These are phyloP conservation scores for Phytophthora sansomeana DNA, from an alignment of 352 stramenopile genomes.

Conservation along the genomic window DNA sequence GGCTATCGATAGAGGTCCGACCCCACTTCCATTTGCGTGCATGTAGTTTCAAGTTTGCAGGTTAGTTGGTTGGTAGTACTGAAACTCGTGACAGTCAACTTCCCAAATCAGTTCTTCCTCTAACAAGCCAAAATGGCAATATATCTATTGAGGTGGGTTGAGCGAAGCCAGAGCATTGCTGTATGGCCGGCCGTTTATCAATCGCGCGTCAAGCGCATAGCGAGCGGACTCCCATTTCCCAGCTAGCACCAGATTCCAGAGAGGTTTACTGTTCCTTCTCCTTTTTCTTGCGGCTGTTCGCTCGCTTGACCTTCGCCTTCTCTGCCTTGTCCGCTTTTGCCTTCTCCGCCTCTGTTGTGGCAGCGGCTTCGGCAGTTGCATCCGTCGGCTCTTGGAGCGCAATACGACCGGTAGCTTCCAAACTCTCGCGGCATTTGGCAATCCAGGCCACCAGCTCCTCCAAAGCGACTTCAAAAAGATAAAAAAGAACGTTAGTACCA, in stretches of 20 bases:
- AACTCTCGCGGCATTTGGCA: constrained; percentile 85
- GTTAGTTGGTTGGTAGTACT: no score
- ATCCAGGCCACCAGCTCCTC: constrained; percentile 94
- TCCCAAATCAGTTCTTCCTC: no score
- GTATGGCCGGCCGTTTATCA: neutral
- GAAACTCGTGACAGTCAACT: no score
- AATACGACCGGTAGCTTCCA: constrained; percentile 88
- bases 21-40: no score
- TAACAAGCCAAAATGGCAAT: constrained; percentile 22
- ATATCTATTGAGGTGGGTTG: constrained; percentile 30
- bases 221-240: constrained; percentile 14
- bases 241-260: constrained; percentile 13
- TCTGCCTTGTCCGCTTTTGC: constrained; percentile 39
- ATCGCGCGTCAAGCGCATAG: constrained; percentile 3
- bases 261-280: constrained; percentile 38
- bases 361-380: constrained; percentile 25
- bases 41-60: no score
- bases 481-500: constrained; percentile 30
- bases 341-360: constrained; percentile 40
- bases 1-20: no score
- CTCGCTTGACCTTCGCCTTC: constrained; percentile 71
- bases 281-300: constrained; percentile 78
- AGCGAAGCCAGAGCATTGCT: neutral
- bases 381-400: constrained; percentile 56
- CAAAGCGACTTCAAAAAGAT: constrained; percentile 82